Evolutionary conservation across 495 filamentous ascomycete species (phyloP).

Genomic region (Aspergillus egyptiacus): DNA sequence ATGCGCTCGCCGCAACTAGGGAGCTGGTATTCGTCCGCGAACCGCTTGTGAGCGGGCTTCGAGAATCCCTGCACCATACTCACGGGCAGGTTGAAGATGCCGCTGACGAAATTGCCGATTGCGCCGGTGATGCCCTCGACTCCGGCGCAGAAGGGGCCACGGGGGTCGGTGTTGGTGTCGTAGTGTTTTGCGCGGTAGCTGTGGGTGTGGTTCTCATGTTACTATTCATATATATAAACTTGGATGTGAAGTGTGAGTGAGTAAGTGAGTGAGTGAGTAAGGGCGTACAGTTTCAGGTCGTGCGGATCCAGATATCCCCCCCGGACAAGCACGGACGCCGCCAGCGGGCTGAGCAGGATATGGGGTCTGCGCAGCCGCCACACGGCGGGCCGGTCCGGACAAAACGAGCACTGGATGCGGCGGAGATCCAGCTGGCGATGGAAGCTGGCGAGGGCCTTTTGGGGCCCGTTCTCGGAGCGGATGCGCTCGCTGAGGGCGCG

Average conservation of each 20-base stretch:
- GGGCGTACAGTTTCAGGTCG: constrained; percentile 66
- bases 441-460: constrained; percentile 61
- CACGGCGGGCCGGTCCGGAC: constrained; percentile 58
- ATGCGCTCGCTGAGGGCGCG: constrained; percentile 53
- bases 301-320: constrained; percentile 55
- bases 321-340: constrained; percentile 58
- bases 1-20: background rate
- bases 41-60: constrained; percentile 5
- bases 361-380: constrained; percentile 63
- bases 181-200: constrained; percentile 65
- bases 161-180: constrained; percentile 64
- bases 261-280: no score
- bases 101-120: constrained; percentile 68
- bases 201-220: no score
- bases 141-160: constrained; percentile 65
- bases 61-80: constrained; percentile 54
- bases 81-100: constrained; percentile 72
- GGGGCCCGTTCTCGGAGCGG: constrained; percentile 54
- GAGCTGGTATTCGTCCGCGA: background rate
- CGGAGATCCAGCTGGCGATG: constrained; percentile 60
- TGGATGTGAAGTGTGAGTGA: no score
- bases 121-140: constrained; percentile 71
- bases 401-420: constrained; percentile 55
- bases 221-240: no score
- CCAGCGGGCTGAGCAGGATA: constrained; percentile 60